Base-by-base conservation (phyloP, 2,329 filamentous ascomycete species). In the Phaeosphaeria sp. region DNA sequence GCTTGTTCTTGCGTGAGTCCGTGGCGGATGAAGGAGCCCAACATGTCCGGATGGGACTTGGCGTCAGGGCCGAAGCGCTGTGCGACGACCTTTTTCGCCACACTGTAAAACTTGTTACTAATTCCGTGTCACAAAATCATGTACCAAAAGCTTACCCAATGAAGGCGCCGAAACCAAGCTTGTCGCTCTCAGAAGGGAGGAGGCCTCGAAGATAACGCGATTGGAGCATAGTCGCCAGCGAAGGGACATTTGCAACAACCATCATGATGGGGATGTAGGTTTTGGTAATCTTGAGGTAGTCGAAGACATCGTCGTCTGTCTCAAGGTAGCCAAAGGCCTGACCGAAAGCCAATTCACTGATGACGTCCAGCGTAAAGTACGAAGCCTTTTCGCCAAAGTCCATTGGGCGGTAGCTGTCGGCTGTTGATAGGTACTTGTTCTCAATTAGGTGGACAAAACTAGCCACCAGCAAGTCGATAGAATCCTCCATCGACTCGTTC, bases 301-400 rank as follows among this genome's bases (percentile, higher is more conserved):
- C 63, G 48, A 79, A 79, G 0, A 82, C 56, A 59, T 86, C 83
- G 10, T 75, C 66, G 50, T 86, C 83, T 2, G 78, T 68, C 17
- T 73, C 72, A 17, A 86, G 70, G 61, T 81, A 83, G 1, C 83
- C 83, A 60, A 84, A 84, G 0, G 81, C 67, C 17, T 78, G 62
- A 6, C 83, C 84, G 57, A 85, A 84, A 0, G 82, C 81, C 2
- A 87, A 66, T 36, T 79, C 79, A 25, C 78, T 82, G 58, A 87
- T 84, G 48, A 84, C 79, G 59, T 86, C 85, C 6, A 86, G 73
- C 0, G 83, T 84, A 51, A 86, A 82, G 69, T 77, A 87, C 36
- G 84, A 81, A 1, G 78, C 72, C 55, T 82, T 82, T 3, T 72
- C 69, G 1, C 74, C 80, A 53, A 82, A 70, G 51, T 86, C 83